A percentile compares a stretch with the other conserved stretches of the same genome.
Evolutionary conservation across 768 basidiomycete genomes (phyloP).

Genomic region (Gymnopilus dilepis): DNA sequence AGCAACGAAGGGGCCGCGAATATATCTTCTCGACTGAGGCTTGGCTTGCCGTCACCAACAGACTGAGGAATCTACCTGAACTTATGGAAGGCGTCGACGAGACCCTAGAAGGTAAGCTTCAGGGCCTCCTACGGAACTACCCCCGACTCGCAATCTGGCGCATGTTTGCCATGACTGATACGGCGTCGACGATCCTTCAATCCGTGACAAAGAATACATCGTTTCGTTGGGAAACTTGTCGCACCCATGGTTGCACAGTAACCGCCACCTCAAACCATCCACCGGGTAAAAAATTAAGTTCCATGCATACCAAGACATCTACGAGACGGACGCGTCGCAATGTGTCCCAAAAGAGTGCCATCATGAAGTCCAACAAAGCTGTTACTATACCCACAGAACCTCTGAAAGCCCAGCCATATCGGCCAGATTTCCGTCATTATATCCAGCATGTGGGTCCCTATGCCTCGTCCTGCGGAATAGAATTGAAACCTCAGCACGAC

Average conservation of each 20-base stretch:
- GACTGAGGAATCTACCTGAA: background rate
- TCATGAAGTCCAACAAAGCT: background rate
- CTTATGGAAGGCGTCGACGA: background rate
- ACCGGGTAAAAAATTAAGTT: background rate
- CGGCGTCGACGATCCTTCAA: background rate
- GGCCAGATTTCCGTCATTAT: conserved; percentile 5
- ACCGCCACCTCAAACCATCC: background rate
- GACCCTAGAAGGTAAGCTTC: background rate
- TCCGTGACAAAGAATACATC: background rate
- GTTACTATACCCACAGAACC: background rate
- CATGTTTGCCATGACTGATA: conserved; percentile 10
- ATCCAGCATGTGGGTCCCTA: conserved; percentile 1
- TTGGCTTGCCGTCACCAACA: background rate
- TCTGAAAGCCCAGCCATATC: background rate
- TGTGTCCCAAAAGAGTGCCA: background rate
- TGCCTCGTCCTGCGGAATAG: too few relatives aligned
- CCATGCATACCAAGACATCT: background rate
- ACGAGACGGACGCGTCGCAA: background rate
- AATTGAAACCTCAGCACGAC: background rate
- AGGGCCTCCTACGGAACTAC: background rate
- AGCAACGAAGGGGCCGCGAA: background rate
- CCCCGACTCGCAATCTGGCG: conserved; percentile 8
- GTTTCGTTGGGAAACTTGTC: conserved; percentile 3
- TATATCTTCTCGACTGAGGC: background rate
- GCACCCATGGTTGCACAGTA: background rate